These are phyloP conservation scores for Anthracocystis walkeri DNA, from an alignment of 1,284 basidiomycete species.

Conservation along the genomic window DNA sequence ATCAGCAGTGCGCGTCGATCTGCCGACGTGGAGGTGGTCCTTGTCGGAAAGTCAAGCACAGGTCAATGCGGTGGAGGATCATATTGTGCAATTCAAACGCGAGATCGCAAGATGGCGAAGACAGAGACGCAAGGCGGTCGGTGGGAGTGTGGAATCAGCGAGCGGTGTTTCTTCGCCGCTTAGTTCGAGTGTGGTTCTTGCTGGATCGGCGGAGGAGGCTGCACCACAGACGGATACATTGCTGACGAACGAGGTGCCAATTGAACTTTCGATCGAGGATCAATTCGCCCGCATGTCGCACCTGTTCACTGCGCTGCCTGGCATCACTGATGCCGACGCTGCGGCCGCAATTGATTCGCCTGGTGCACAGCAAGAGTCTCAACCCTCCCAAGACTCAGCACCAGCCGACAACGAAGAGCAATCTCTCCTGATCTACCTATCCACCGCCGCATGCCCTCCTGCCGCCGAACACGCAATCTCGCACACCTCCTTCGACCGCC, in stretches of 20 bases:
- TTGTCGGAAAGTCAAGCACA: constrained; percentile 12
- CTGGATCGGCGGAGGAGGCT: background rate
- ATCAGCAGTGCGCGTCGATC: background rate
- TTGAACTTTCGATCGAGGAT: constrained; percentile 6
- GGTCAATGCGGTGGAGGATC: constrained; percentile 19
- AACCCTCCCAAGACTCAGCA: background rate
- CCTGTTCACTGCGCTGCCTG: constrained; percentile 37
- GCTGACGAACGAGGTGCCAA: background rate
- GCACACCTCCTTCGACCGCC: constrained; percentile 26
- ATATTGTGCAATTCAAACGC: constrained; percentile 33
- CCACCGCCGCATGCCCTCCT: constrained; percentile 26
- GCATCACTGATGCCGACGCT: constrained; percentile 9
- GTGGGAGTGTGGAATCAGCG: background rate
- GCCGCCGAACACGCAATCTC: constrained; percentile 16
- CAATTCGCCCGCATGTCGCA: constrained; percentile 38
- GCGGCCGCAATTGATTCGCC: background rate
- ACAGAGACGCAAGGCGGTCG: constrained; percentile 19
- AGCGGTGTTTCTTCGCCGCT: constrained; percentile 15
- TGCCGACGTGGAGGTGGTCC: constrained; percentile 52
- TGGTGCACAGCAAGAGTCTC: background rate
- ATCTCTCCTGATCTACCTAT: constrained; percentile 30
- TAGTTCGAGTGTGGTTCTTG: constrained; percentile 7
- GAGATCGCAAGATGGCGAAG: constrained; percentile 44
- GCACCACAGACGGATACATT: background rate
- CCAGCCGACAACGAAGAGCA: constrained; percentile 5